Evolutionary conservation across 148 eudicot genomes (phyloP), one percentile per base, ranked within the genome.

Genomic region (Pharnaceum exiguum): DNA sequence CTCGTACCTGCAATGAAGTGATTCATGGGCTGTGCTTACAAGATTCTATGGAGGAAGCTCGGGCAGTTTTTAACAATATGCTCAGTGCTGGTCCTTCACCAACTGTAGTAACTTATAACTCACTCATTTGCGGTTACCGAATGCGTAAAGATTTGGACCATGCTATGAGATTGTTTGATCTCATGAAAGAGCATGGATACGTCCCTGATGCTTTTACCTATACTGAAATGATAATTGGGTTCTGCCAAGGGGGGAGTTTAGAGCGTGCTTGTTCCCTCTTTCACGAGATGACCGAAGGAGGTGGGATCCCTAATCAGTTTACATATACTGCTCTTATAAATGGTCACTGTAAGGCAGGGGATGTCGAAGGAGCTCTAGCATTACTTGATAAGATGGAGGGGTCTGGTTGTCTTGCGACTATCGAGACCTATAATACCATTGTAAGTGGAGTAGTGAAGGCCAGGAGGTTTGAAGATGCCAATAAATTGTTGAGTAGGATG

Each of bases 171-270:
- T 65, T 87, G 67, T 59, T 83, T 53, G 82, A 75, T 59, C 45
- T 81, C 70, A 87, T 87, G 95, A 79, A 67, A 60, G 79, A 71
- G 53, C 77, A 60, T 68, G 79, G 76, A 68, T 83, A 81, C 57
- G 62, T 77, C 29, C 87, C 90, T 40, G 87, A 87, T 67, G 75
- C 60, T 29, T 75, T 63, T 65, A 77, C 95, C 28, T 87, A 81
- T 55, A 51, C 90, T n/a, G 85, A 83, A 63, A 75, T 87, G 68
- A 65, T 87, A 65, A 71, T 70, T 19, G 95, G 95, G 28, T 69
- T 79, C 18, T 84, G 82, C 81, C 73, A 81, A 77, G 59, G 70
- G 25, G 79, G 76, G n/a, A 73, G 73, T 33, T 51, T 84, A 56
- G 77, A 73, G 27, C 59, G 45, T 43, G 90, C 90, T 36, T 73